Conservation (phyloP, 768 basidiomycete species). For the Podaxis sp. region DNA sequence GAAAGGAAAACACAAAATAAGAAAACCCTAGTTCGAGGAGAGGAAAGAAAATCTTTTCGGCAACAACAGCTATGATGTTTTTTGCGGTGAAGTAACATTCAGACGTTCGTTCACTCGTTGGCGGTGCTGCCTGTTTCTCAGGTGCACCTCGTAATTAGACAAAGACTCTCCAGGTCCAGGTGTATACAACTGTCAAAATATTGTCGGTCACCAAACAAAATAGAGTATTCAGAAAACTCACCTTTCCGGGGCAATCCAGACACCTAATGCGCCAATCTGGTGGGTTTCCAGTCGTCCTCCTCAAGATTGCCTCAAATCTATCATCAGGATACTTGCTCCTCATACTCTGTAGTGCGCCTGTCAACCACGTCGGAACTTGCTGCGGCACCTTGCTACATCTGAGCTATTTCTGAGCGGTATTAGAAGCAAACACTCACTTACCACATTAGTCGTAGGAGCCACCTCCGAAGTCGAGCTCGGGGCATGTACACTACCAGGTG, state of each 20-base stretch:
- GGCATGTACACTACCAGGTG: constrained; percentile 8
- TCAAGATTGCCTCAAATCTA: constrained; percentile 71
- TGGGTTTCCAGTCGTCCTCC: constrained; percentile 49
- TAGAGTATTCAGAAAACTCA: constrained; percentile 26
- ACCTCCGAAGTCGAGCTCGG: constrained; percentile 15
- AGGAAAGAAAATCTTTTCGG: background rate
- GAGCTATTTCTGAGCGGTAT: background rate
- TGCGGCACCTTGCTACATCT: constrained; percentile 2
- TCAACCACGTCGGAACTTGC: constrained; percentile 68
- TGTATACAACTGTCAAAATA: constrained; percentile 66
- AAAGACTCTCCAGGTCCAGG: constrained; percentile 86
- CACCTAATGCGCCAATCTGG: constrained; percentile 92
- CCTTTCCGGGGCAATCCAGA: constrained; percentile 91
- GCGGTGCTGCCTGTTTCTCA: constrained; percentile 81
- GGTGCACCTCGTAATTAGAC: constrained; percentile 88
- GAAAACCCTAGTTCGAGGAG: constrained; percentile 4
- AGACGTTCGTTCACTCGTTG: constrained; percentile 65
- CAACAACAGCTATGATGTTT: constrained; percentile 10
- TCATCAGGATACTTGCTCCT: constrained; percentile 76
- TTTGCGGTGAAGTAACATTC: constrained; percentile 11
- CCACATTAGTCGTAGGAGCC: constrained; percentile 16
- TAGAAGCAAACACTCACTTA: constrained; percentile 1
- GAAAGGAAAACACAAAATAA: constrained; percentile 7
- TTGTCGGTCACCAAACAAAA: constrained; percentile 9
- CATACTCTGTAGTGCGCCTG: constrained; percentile 61